Evolutionary conservation across 2,329 filamentous ascomycete genomes (phyloP).

Genomic region (Balansia obtecta): DNA sequence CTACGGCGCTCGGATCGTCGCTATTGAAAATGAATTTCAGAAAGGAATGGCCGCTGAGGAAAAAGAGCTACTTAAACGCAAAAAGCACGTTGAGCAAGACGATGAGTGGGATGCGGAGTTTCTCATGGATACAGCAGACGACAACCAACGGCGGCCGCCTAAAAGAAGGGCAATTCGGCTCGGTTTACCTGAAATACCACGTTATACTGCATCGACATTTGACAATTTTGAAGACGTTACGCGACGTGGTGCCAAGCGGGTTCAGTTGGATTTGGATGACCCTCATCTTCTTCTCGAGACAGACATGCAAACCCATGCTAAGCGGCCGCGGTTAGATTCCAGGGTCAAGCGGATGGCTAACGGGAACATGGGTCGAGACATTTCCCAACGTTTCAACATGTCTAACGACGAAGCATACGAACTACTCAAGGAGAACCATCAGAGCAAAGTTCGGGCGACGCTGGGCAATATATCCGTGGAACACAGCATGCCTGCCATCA

Average conservation of each 20-base stretch:
- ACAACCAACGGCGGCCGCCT: constrained; percentile 42
- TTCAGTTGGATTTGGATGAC: constrained; percentile 79
- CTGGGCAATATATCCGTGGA: constrained; percentile 87
- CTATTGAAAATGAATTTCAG: constrained; percentile 28
- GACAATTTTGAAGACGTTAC: constrained; percentile 70
- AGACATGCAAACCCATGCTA: constrained; percentile 49
- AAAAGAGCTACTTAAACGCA: constrained; percentile 17
- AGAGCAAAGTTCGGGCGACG: constrained; percentile 88
- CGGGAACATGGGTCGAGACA: constrained; percentile 57
- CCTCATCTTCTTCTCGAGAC: constrained; percentile 76
- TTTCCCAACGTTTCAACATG: constrained; percentile 80
- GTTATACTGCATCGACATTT: constrained; percentile 56
- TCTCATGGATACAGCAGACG: constrained; percentile 33
- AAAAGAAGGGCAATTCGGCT: constrained; percentile 53
- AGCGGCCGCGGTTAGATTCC: constrained; percentile 42
- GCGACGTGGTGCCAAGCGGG: constrained; percentile 60
- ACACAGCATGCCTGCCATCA: constrained; percentile 83
- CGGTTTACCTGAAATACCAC: constrained; percentile 44
- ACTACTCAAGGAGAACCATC: constrained; percentile 88
- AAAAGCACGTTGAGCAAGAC: constrained; percentile 28
- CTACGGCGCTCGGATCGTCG: constrained; percentile 57
- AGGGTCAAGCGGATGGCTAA: constrained; percentile 56
- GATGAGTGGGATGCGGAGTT: constrained; percentile 55
- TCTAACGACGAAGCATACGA: constrained; percentile 96
- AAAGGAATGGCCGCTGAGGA: constrained; percentile 21